phyloP scores from a whole-genome alignment of 177 flowering plant species.

The Vitis hybrid region DNA sequence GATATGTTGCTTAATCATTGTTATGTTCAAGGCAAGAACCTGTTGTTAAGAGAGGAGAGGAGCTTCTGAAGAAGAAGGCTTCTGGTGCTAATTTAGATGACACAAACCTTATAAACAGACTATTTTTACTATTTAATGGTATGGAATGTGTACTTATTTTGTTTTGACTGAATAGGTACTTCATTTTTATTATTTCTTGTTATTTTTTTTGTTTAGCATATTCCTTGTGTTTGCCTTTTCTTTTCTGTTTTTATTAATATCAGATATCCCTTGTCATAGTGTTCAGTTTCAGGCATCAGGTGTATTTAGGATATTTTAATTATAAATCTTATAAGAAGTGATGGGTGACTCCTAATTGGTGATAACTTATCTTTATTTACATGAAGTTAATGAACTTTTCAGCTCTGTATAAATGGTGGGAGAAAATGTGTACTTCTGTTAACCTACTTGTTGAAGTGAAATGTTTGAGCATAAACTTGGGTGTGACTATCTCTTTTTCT shows the following conservation, averaged over 20 bases:
- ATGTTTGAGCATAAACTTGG: background rate
- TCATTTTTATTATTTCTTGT: background rate
- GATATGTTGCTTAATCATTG: slow-evolving; percentile 22
- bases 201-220: background rate
- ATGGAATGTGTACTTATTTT: slow-evolving; percentile 14
- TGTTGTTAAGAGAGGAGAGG: slow-evolving; percentile 85
- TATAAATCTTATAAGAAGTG: background rate
- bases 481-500: too few relatives aligned
- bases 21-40: slow-evolving; percentile 69
- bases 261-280: background rate
- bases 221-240: background rate
- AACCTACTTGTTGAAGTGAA: background rate
- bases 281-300: background rate
- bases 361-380: background rate
- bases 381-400: background rate
- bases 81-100: slow-evolving; percentile 75
- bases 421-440: background rate
- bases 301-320: background rate
- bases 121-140: slow-evolving; percentile 85
- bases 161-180: background rate
- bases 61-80: slow-evolving; percentile 80
- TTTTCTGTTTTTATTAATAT: too few relatives aligned
- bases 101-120: slow-evolving; percentile 52
- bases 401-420: background rate
- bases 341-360: background rate